phyloP scores from a whole-genome alignment of 768 basidiomycete genomes.

The Kwoniella mangroviensis region DNA sequence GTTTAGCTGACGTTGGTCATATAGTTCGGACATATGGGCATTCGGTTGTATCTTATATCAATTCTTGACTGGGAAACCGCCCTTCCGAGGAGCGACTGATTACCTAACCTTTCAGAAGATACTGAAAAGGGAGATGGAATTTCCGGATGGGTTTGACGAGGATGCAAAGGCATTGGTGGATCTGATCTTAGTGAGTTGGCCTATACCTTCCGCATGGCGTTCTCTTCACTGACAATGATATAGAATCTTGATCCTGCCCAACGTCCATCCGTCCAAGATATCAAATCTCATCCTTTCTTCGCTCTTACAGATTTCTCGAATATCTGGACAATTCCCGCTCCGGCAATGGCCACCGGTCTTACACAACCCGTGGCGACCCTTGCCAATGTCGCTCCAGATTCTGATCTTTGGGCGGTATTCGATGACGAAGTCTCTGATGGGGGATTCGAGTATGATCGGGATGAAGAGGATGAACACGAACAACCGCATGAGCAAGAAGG shows the following conservation, averaged over 20 bases:
- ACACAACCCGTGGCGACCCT: conserved; percentile 36
- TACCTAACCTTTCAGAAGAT: conserved; percentile 96
- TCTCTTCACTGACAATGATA: neutral
- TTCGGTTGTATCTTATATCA: conserved; percentile 93
- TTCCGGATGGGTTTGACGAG: conserved; percentile 82
- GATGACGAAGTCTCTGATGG: conserved; percentile 51
- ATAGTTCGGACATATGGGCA: conserved; percentile 92
- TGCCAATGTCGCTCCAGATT: conserved; percentile 26
- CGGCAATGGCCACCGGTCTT: conserved; percentile 45
- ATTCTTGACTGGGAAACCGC: conserved; percentile 86
- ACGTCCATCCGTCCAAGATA: conserved; percentile 43
- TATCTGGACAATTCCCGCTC: conserved; percentile 50
- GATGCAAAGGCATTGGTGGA: conserved; percentile 80
- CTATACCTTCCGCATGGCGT: neutral
- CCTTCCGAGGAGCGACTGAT: conserved; percentile 85
- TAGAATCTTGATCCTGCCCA: conserved; percentile 53
- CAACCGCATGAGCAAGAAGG: conserved; percentile 5
- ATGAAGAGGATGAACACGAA: conserved; percentile 18
- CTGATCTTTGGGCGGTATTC: conserved; percentile 52
- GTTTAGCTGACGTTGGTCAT: conserved; percentile 1
- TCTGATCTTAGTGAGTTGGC: conserved; percentile 69
- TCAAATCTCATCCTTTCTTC: conserved; percentile 56
- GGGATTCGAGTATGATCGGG: conserved; percentile 41
- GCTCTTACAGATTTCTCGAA: conserved; percentile 40
- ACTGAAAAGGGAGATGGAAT: conserved; percentile 80